Conservation (phyloP, 148 eudicot genomes). For the Chenopodium quinoa region DNA sequence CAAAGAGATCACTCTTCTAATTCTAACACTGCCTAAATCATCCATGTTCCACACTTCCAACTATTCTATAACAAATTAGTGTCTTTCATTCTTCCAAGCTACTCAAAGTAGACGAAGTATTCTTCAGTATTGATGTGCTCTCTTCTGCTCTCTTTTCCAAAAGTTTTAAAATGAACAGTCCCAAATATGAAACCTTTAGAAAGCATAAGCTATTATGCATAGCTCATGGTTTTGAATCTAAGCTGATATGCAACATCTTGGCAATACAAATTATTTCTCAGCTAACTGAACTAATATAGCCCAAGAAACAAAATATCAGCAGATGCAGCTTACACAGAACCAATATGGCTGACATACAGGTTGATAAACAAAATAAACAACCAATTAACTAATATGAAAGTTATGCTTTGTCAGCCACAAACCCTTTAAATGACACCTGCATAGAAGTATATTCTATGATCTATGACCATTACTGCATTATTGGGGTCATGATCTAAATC, state of each 20-base stretch:
- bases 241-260: not conserved
- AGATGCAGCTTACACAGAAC: not conserved
- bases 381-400: not conserved
- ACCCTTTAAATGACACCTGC: not conserved
- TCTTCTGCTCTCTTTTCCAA: not conserved
- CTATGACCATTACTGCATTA: not conserved
- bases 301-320: not conserved
- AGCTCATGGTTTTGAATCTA: not conserved
- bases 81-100: not conserved
- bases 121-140: not conserved
- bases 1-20: not conserved
- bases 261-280: not conserved
- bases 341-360: not conserved
- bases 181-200: not conserved
- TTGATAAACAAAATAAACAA: not conserved
- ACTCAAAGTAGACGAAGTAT: not conserved
- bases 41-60: not conserved
- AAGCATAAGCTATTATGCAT: not conserved
- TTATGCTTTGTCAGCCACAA: not conserved
- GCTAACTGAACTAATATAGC: not conserved
- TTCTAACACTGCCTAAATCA: not conserved
- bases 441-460: not conserved
- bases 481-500: not conserved
- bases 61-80: not conserved
- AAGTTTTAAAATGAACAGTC: not conserved